Evolutionary conservation across 805 yeast species (phyloP).

Genomic region (Grigorovia yakushimaensis): DNA sequence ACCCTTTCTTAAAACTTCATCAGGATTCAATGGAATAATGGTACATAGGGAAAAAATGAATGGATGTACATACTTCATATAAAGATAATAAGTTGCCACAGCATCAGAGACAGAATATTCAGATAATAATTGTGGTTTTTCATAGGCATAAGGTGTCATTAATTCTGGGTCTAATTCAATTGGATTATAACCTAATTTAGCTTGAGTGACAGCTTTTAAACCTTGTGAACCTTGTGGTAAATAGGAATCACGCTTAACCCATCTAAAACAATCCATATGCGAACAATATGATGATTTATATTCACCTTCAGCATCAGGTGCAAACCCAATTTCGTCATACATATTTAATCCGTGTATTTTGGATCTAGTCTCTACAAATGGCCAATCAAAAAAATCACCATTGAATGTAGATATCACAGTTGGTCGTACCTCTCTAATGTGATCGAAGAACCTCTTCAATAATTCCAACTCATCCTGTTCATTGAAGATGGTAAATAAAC

Average conservation of each 20-base stretch:
- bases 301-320: constrained; percentile 80
- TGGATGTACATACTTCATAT: constrained; percentile 95
- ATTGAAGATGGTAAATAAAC: constrained; percentile 79
- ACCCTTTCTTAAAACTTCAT: constrained; percentile 91
- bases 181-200: constrained; percentile 92
- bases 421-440: constrained; percentile 77
- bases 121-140: constrained; percentile 82
- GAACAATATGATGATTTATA: constrained; percentile 86
- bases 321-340: constrained; percentile 91
- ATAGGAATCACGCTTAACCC: constrained; percentile 98
- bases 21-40: constrained; percentile 92
- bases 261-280: constrained; percentile 94
- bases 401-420: constrained; percentile 97
- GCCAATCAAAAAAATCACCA: constrained; percentile 99
- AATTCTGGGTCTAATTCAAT: constrained; percentile 93
- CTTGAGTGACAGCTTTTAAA: constrained; percentile 93
- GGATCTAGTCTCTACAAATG: constrained; percentile 87
- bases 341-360: constrained; percentile 74
- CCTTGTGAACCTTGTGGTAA: constrained; percentile 98
- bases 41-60: constrained; percentile 92
- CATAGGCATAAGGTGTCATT: constrained; percentile 96
- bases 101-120: constrained; percentile 99
- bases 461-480: constrained; percentile 76
- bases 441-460: constrained; percentile 74
- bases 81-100: constrained; percentile 92